These are phyloP conservation scores for Peronospora destructor DNA, from an alignment of 352 stramenopile species.

Conservation along the genomic window DNA sequence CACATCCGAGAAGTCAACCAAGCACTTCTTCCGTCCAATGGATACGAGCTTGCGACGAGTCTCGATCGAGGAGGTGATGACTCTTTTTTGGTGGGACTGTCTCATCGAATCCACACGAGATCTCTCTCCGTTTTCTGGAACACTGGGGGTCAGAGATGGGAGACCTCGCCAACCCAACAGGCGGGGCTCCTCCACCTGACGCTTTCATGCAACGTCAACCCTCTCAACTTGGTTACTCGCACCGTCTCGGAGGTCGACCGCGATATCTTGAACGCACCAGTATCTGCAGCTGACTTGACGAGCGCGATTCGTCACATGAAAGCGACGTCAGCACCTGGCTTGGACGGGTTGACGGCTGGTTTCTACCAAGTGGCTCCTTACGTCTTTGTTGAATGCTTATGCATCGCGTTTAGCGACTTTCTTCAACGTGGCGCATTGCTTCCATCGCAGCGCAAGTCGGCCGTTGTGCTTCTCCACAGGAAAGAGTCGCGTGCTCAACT, in stretches of 20 bases:
- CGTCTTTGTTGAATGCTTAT: not conserved
- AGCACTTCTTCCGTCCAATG: not conserved
- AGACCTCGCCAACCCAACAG: not conserved
- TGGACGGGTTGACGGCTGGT: not conserved
- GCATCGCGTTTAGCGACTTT: not conserved
- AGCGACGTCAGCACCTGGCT: not conserved
- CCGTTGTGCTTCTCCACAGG: constrained; percentile 1
- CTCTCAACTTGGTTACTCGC: not conserved
- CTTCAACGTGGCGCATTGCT: not conserved
- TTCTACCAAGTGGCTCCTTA: not conserved
- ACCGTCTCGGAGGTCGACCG: not conserved
- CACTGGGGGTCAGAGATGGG: not conserved
- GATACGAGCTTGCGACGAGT: constrained; percentile 1
- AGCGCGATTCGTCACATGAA: not conserved
- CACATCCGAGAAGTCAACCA: not conserved
- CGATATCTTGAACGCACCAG: not conserved
- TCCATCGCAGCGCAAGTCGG: not conserved
- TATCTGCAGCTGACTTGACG: not conserved
- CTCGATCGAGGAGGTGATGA: constrained; percentile 1
- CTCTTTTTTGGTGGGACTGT: not conserved
- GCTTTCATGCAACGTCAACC: not conserved
- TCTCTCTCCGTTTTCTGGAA: not conserved
- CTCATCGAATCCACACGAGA: not conserved
- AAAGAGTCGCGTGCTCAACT: constrained; percentile 5
- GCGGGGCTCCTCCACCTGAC: not conserved